These are phyloP conservation scores for Capronia americana DNA, from an alignment of 2,329 filamentous ascomycete species.

Conservation along the genomic window DNA sequence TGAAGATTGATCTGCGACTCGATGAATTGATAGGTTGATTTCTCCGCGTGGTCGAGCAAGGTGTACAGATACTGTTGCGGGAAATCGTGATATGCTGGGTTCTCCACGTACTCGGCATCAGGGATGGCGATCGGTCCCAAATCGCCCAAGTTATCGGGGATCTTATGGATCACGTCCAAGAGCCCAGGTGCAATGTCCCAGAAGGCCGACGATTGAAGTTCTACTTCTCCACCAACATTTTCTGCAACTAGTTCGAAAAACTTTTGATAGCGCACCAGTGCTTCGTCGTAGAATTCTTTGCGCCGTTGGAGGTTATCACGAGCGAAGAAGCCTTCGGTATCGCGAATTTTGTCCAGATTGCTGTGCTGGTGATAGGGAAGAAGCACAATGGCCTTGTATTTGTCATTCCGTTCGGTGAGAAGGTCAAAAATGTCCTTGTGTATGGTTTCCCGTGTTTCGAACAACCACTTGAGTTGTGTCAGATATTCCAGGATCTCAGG, in stretches of 20 bases:
- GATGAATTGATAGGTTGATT: slow-evolving; percentile 95
- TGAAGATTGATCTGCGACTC: slow-evolving; percentile 91
- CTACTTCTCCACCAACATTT: slow-evolving; percentile 85
- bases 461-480: slow-evolving; percentile 94
- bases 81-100: slow-evolving; percentile 77
- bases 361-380: slow-evolving; percentile 76
- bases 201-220: slow-evolving; percentile 89
- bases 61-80: slow-evolving; percentile 91
- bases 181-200: slow-evolving; percentile 96
- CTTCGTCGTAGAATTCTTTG: slow-evolving; percentile 72
- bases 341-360: slow-evolving; percentile 78
- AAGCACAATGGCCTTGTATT: slow-evolving; percentile 83
- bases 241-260: slow-evolving; percentile 81
- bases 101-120: slow-evolving; percentile 79
- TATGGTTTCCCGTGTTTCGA: slow-evolving; percentile 87
- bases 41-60: slow-evolving; percentile 83
- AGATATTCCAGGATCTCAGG: slow-evolving; percentile 94
- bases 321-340: slow-evolving; percentile 81
- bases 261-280: slow-evolving; percentile 73
- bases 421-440: slow-evolving; percentile 86
- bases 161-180: slow-evolving; percentile 74
- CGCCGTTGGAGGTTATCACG: slow-evolving; percentile 77
- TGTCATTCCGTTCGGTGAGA: slow-evolving; percentile 81
- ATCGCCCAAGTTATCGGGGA: slow-evolving; percentile 41
- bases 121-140: slow-evolving; percentile 72